Conservation (phyloP, 352 stramenopile genomes). For the Peronospora belbahrii region DNA sequence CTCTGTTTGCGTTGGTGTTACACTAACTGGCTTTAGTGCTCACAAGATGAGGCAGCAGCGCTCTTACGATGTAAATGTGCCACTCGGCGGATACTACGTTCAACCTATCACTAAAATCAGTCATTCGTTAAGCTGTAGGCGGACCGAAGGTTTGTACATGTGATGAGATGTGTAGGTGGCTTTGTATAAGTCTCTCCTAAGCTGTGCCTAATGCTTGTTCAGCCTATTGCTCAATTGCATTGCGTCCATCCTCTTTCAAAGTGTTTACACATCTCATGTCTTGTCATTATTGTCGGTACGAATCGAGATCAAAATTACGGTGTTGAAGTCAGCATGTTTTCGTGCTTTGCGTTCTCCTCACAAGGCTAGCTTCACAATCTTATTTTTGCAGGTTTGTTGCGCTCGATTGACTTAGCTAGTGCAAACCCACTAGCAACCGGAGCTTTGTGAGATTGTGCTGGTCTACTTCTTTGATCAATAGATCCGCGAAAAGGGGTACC, state of each 20-base stretch:
- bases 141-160: constrained; percentile 21
- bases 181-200: not conserved
- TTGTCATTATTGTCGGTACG: too few species aligned
- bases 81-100: constrained; percentile 24
- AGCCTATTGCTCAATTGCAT: constrained; percentile 17
- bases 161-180: constrained; percentile 5
- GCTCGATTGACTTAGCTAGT: too few species aligned
- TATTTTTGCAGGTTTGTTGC: too few species aligned
- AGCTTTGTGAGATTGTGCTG: too few species aligned
- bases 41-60: constrained; percentile 29
- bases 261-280: too few species aligned
- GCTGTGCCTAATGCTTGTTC: constrained; percentile 24
- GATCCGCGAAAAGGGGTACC: too few species aligned
- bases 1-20: constrained; percentile 24
- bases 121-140: constrained; percentile 18
- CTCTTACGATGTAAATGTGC: constrained; percentile 9
- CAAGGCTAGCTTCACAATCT: too few species aligned
- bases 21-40: constrained; percentile 27
- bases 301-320: too few species aligned
- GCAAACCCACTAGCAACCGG: too few species aligned
- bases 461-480: too few species aligned
- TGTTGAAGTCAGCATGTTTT: too few species aligned
- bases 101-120: constrained; percentile 13
- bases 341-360: too few species aligned
- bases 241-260: constrained; percentile 10